Evolutionary conservation across 345 rosid genomes (phyloP).

Genomic region (Ceriops decandra): DNA sequence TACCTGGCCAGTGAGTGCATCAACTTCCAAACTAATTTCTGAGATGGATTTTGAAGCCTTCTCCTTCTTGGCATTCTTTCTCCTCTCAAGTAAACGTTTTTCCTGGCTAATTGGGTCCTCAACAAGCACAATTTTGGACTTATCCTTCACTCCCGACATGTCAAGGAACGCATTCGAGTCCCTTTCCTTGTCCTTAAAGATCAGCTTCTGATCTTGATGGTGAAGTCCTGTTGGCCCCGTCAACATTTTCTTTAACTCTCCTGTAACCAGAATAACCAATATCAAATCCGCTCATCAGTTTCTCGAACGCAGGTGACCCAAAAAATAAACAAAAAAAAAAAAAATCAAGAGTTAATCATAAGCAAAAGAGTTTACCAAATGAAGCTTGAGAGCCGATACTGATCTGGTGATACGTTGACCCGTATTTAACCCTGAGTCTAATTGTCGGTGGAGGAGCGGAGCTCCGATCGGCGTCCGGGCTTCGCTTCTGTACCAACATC

Average conservation of each 20-base stretch:
- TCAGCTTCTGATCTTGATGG: constrained; percentile 90
- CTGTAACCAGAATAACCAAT: constrained; percentile 29
- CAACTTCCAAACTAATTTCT: constrained; percentile 85
- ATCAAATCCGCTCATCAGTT: neutral
- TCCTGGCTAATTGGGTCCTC: constrained; percentile 94
- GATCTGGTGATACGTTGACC: constrained; percentile 82
- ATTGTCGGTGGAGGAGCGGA: constrained; percentile 75
- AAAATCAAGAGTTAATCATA: neutral
- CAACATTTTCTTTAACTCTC: constrained; percentile 95
- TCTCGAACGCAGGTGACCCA: no score
- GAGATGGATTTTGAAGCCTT: constrained; percentile 86
- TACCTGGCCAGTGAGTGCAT: constrained; percentile 84
- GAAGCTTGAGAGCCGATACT: constrained; percentile 78
- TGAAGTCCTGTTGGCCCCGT: constrained; percentile 84
- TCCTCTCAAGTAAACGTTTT: constrained; percentile 74
- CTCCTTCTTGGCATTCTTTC: constrained; percentile 79
- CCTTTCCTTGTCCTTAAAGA: constrained; percentile 89
- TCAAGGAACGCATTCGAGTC: constrained; percentile 90
- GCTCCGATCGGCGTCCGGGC: constrained; percentile 60
- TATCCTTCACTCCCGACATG: constrained; percentile 81
- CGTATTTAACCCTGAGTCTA: constrained; percentile 82
- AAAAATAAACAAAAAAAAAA: no score
- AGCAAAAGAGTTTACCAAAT: constrained; percentile 49
- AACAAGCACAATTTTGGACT: constrained; percentile 77
- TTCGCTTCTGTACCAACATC: constrained; percentile 93